Evolutionary conservation across 331 rosid species (phyloP).

Genomic region (Quercus tomentella): DNA sequence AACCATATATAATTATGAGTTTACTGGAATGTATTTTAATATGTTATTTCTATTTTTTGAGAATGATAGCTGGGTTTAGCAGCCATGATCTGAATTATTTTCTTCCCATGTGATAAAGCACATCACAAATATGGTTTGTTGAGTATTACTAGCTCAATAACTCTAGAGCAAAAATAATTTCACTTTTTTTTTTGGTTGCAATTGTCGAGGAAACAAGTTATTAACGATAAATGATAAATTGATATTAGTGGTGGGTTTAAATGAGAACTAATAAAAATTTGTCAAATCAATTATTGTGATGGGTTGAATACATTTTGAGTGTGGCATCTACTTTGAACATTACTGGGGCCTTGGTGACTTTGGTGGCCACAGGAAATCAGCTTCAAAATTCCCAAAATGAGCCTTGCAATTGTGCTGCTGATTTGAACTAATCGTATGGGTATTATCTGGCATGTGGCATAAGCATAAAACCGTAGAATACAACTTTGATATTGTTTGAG

Average conservation of each 20-base stretch:
- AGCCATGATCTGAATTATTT: background rate
- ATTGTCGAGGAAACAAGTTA: too few relatives aligned
- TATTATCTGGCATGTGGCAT: background rate
- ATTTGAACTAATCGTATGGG: background rate
- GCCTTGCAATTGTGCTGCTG: background rate
- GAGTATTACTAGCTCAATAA: background rate
- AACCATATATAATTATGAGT: background rate
- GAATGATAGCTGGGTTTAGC: background rate
- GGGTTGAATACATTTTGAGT: background rate
- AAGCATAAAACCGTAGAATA: background rate
- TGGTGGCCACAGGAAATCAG: background rate
- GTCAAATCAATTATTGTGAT: too few relatives aligned
- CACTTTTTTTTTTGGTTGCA: too few relatives aligned
- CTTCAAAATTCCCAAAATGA: background rate
- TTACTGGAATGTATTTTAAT: background rate
- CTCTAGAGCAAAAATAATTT: too few relatives aligned
- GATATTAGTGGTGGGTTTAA: too few relatives aligned
- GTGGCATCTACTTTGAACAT: background rate
- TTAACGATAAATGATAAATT: too few relatives aligned
- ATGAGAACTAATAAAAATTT: too few relatives aligned
- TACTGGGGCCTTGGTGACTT: background rate
- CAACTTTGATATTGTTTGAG: background rate
- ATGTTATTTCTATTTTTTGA: background rate
- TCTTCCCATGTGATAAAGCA: background rate
- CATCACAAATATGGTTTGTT: background rate